Conservation (phyloP, 1,139 yeast species). For the Debaryomycetaceae sp. region DNA sequence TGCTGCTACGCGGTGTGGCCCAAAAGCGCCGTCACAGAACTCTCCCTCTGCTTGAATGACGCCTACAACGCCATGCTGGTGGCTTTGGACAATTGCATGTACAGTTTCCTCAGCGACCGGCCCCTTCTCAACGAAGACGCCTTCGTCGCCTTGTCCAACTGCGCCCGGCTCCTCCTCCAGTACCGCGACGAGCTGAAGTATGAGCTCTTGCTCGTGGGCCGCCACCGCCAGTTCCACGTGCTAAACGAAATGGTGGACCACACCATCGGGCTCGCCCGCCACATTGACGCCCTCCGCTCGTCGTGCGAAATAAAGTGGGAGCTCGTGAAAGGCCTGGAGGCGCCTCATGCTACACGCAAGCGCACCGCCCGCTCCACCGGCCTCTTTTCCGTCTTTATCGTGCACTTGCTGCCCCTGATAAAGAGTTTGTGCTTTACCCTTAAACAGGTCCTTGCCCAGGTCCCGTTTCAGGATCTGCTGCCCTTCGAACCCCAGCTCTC, state of each 20-base stretch:
- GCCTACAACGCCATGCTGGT: slow-evolving; percentile 45
- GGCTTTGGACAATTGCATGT: slow-evolving; percentile 38
- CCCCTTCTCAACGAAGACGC: slow-evolving; percentile 30
- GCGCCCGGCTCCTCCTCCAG: slow-evolving; percentile 28
- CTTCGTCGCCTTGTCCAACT: slow-evolving; percentile 26
- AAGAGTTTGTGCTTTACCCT: slow-evolving; percentile 57
- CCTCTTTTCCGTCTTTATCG: slow-evolving; percentile 54
- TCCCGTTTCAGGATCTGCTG: slow-evolving; percentile 44
- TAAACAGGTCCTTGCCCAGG: slow-evolving; percentile 46
- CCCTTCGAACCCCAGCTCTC: too few species aligned
- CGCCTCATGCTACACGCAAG: slow-evolving; percentile 6
- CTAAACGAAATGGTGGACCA: slow-evolving; percentile 39
- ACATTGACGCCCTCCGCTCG: slow-evolving; percentile 56
- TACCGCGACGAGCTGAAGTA: slow-evolving; percentile 50
- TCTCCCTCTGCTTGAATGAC: slow-evolving; percentile 40
- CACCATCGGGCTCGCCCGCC: slow-evolving; percentile 42
- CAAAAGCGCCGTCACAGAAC: slow-evolving; percentile 38
- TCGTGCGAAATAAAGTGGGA: slow-evolving; percentile 61
- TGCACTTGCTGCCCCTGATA: slow-evolving; percentile 62
- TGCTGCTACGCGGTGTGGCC: slow-evolving; percentile 61
- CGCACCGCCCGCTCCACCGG: slow-evolving; percentile 16
- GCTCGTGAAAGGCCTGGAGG: slow-evolving; percentile 16
- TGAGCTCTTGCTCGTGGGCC: slow-evolving; percentile 47
- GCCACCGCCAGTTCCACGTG: slow-evolving; percentile 40
- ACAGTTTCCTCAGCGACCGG: slow-evolving; percentile 44